Evolutionary conservation across 495 filamentous ascomycete genomes (phyloP).

Genomic region (Penicillium roqueforti): DNA sequence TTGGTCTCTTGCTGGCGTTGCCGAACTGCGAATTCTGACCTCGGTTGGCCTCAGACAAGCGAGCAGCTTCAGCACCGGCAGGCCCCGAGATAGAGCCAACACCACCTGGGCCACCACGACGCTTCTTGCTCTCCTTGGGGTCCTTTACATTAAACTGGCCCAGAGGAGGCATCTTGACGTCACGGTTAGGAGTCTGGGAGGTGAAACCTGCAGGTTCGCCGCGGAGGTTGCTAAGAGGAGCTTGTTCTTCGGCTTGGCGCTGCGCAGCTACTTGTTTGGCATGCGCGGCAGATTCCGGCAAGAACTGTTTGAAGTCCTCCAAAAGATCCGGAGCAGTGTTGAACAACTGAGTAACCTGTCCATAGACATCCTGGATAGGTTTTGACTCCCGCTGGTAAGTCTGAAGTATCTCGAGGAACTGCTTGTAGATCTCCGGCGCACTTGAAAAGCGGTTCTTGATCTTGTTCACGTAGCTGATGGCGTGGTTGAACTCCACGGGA

Average conservation of each 20-base stretch:
- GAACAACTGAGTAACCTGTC: constrained; percentile 93
- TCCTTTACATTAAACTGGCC: constrained; percentile 81
- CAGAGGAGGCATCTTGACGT: constrained; percentile 81
- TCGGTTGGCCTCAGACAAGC: constrained; percentile 35
- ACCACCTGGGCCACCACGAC: constrained; percentile 48
- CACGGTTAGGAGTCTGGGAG: constrained; percentile 49
- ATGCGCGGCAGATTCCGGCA: constrained; percentile 93
- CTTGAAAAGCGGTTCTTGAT: constrained; percentile 99
- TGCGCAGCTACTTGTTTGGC: constrained; percentile 54
- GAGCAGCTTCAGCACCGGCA: constrained; percentile 31
- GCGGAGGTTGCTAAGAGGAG: constrained; percentile 56
- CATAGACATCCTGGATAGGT: constrained; percentile 97
- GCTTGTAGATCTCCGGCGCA: constrained; percentile 97
- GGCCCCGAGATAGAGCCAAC: constrained; percentile 30
- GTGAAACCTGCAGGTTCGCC: constrained; percentile 46
- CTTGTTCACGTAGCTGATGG: constrained; percentile 99
- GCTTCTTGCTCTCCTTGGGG: constrained; percentile 77
- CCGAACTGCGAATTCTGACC: constrained; percentile 35
- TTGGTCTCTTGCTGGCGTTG: constrained; percentile 58
- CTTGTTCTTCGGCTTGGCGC: constrained; percentile 43
- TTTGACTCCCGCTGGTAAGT: constrained; percentile 98
- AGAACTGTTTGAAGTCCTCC: constrained; percentile 98
- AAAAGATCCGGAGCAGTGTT: constrained; percentile 91
- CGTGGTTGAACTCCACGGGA: constrained; percentile 98
- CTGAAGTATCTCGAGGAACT: constrained; percentile 97